These are phyloP conservation scores for Eragrostis tef DNA, from an alignment of 202 grass and related monocot species.

Conservation along the genomic window DNA sequence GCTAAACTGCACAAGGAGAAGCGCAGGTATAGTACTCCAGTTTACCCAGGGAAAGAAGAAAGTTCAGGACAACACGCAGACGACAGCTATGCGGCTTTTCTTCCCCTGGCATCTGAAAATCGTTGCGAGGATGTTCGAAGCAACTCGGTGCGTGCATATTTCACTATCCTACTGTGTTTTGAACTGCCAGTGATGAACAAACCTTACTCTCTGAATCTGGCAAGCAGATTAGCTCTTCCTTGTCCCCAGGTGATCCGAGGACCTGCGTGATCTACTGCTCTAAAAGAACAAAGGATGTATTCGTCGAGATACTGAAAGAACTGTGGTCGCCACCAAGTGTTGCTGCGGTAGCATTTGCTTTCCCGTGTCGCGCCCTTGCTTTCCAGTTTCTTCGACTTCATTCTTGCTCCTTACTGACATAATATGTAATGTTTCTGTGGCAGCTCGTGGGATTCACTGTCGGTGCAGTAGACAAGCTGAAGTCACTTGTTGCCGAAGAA, in stretches of 20 bases:
- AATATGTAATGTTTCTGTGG: too few species aligned
- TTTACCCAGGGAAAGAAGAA: slow-evolving; percentile 26
- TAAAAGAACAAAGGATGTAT: slow-evolving; percentile 4
- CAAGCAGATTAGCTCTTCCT: slow-evolving; percentile 39
- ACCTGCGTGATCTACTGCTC: not conserved
- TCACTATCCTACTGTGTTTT: too few species aligned
- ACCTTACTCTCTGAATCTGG: not conserved
- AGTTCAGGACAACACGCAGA: slow-evolving; percentile 16
- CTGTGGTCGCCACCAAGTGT: slow-evolving; percentile 60
- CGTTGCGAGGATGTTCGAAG: not conserved
- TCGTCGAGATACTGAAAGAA: slow-evolving; percentile 31
- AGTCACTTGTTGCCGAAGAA: too few species aligned
- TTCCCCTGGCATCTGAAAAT: slow-evolving; percentile 36
- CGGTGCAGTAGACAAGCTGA: too few species aligned
- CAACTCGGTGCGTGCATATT: slow-evolving; percentile 33
- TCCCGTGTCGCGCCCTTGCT: too few species aligned
- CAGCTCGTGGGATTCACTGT: too few species aligned
- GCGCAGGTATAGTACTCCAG: not conserved
- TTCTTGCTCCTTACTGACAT: too few species aligned
- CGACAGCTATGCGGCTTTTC: slow-evolving; percentile 39
- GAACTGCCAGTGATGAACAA: not conserved
- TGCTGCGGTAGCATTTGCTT: slow-evolving; percentile 48
- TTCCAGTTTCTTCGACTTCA: too few species aligned
- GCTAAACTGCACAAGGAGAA: slow-evolving; percentile 42
- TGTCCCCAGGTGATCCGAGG: not conserved